Evolutionary conservation across 176 grass and related monocot genomes (phyloP).

Genomic region (Eleusine coracana): DNA sequence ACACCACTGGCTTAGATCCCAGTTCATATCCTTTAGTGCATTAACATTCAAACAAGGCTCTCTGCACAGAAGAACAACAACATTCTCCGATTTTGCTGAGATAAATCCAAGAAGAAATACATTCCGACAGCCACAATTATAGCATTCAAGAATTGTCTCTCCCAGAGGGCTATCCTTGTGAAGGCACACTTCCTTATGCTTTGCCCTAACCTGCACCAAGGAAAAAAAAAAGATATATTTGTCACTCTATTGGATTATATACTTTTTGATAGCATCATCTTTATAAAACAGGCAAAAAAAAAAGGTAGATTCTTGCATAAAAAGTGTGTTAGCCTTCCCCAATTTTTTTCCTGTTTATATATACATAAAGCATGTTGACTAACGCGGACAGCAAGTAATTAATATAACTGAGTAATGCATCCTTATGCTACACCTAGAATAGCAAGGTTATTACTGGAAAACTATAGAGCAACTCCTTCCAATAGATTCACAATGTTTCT

Average conservation of each 20-base stretch:
- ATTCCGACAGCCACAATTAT: constrained; percentile 96
- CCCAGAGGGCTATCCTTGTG: constrained; percentile 98
- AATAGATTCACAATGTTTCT: not conserved
- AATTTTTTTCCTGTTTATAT: constrained; percentile 6
- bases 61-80: constrained; percentile 97
- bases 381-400: not conserved
- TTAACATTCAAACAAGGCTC: constrained; percentile 99
- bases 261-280: not conserved
- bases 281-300: constrained; percentile 13
- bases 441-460: constrained; percentile 17
- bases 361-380: not conserved
- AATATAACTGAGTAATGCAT: constrained; percentile 7
- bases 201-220: constrained; percentile 77
- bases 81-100: constrained; percentile 95
- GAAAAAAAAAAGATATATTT: not conserved
- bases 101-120: constrained; percentile 99
- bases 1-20: constrained; percentile 98
- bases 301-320: not conserved
- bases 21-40: constrained; percentile 98
- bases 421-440: constrained; percentile 13
- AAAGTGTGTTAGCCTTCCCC: not conserved
- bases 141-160: constrained; percentile 99
- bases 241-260: not conserved
- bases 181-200: constrained; percentile 97
- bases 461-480: not conserved